Conservation (phyloP, 176 grass and related monocot genomes). For the Neostapfia colusana region DNA sequence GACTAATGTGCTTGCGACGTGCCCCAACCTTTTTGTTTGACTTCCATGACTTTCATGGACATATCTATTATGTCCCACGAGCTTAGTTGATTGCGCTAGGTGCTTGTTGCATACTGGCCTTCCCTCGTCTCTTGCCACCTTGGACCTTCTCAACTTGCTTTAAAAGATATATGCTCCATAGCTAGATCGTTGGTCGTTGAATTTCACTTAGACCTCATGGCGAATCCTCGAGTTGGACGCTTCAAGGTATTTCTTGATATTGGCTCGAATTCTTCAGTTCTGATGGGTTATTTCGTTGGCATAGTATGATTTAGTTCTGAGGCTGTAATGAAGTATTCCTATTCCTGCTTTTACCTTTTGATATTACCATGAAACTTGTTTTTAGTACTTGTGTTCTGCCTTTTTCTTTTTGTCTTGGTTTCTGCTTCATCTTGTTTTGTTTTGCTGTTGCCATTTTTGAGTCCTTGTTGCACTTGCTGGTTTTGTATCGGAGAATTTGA, state of each 20-base stretch:
- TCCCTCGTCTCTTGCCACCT: constrained; percentile 26
- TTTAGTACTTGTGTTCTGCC: background rate
- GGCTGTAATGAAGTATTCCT: constrained; percentile 3
- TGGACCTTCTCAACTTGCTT: constrained; percentile 13
- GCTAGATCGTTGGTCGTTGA: constrained; percentile 32
- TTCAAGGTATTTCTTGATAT: constrained; percentile 57
- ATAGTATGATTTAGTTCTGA: constrained; percentile 13
- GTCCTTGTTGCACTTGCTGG: constrained; percentile 10
- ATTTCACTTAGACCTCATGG: constrained; percentile 42
- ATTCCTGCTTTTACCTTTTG: constrained; percentile 8
- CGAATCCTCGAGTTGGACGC: constrained; percentile 39
- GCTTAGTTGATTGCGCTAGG: constrained; percentile 28
- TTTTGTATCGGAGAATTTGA: constrained; percentile 11
- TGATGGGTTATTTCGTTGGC: constrained; percentile 4
- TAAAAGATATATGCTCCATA: constrained; percentile 25
- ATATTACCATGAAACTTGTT: background rate
- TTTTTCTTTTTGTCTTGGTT: background rate
- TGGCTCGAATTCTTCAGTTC: constrained; percentile 14
- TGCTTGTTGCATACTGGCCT: constrained; percentile 31
- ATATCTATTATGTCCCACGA: background rate
- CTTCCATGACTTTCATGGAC: constrained; percentile 28
- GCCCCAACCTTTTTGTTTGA: constrained; percentile 43
- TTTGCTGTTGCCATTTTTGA: background rate
- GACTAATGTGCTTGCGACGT: constrained; percentile 32
- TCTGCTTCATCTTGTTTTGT: background rate